Base-by-base conservation (phyloP, 2,329 filamentous ascomycete genomes). In the Trichoderma lentiforme region DNA sequence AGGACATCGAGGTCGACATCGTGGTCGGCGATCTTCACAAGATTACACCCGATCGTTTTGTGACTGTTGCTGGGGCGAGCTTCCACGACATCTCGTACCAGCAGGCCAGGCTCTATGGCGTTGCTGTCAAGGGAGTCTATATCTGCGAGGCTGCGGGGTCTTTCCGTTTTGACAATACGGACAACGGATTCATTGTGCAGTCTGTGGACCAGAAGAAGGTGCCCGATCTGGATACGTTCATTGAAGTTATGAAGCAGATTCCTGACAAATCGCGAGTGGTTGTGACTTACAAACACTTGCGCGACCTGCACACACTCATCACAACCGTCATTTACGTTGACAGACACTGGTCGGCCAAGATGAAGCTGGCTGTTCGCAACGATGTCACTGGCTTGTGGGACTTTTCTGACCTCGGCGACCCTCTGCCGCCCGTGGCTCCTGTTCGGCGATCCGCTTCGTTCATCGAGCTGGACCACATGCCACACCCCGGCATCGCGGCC, bases 11-110 rank as follows among this genome's bases (percentile, higher is more conserved):
- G 78, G 90, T 98, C 15, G 91, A 96, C 72, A 88, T 98, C 70
- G 84, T 90, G 67, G 95, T 98, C 58, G 94, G 93, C 63, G 93
- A 99, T 80, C 87, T 99, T 73, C 96, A 99, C 84, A 89, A 88
- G 71, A 99, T 99, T 80, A 98, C 96, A 3, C 96, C 97, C 15
- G 95, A 98, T 82, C 92, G 95, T 73, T 99, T 98, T 79, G 93
- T 98, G 69, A 93, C 94, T 5, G 95, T 98, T 57, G 93, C 95
- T 56, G 97, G 96, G 24, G 96, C 91, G 28, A 95, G 94, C 72
- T 98, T 99, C 85, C 97, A 99, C 83, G 90, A 97, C 79, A 86
- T 99, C 21, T 99, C 97, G 1, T 99, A 99, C 81, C 96, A 99
- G 80, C 95, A 98, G 82, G 94, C 96, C n/a, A 91, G 96, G 11